phyloP scores from a whole-genome alignment of 176 grass and related monocot genomes.

The Typha latifolia region DNA sequence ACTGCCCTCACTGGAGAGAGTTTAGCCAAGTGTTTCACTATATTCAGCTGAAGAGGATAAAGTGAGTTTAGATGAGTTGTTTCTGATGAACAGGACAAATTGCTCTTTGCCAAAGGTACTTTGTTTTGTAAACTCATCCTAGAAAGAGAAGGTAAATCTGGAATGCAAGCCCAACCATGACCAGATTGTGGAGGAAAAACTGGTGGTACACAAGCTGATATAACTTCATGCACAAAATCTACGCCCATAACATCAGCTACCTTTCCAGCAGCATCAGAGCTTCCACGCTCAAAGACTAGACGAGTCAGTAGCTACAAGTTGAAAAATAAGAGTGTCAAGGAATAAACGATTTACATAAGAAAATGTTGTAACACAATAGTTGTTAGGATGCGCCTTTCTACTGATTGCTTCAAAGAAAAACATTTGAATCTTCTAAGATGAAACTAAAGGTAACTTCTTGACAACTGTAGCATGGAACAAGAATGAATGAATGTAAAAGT shows the following conservation, averaged over 20 bases:
- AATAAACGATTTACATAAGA: not conserved
- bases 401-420: too few species aligned
- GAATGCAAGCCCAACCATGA: slow-evolving; percentile 95
- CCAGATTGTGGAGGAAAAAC: slow-evolving; percentile 80
- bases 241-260: slow-evolving; percentile 85
- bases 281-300: slow-evolving; percentile 85
- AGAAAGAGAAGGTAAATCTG: slow-evolving; percentile 47
- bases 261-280: slow-evolving; percentile 82
- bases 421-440: too few species aligned
- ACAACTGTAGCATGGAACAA: too few species aligned
- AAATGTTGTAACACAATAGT: not conserved
- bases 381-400: not conserved
- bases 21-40: slow-evolving; percentile 76
- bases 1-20: slow-evolving; percentile 87
- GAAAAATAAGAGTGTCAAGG: slow-evolving; percentile 3
- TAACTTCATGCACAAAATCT: slow-evolving; percentile 92
- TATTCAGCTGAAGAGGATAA: slow-evolving; percentile 80
- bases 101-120: slow-evolving; percentile 12
- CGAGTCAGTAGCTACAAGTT: slow-evolving; percentile 75
- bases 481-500: too few species aligned
- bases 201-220: slow-evolving; percentile 88
- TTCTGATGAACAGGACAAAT: slow-evolving; percentile 14
- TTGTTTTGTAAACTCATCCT: slow-evolving; percentile 32
- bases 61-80: slow-evolving; percentile 46
- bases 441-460: too few species aligned